Base-by-base conservation (phyloP, 202 grass and related monocot genomes). In the Dendrocalamus latiflorus region DNA sequence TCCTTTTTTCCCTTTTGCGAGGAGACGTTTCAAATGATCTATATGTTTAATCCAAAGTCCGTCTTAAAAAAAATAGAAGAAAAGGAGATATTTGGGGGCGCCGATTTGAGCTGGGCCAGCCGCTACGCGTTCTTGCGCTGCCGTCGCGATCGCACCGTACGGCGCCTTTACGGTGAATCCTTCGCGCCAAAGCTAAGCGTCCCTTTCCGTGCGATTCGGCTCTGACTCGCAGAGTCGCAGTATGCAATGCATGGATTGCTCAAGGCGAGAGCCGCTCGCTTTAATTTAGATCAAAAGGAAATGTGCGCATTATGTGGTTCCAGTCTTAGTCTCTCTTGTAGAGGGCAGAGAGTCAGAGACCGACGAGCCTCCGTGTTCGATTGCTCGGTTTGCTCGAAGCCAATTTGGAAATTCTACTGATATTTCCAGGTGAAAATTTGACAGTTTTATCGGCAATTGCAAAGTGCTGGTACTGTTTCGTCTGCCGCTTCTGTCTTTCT, bases 181-280 rank as follows among this genome's bases (percentile, higher is more conserved):
- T 80, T 80, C 66, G 57, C 47, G 59, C 58, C 36, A 12, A 80
- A 79, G 84, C 26, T 61, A 85, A 74, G 68, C 76, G 68, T 74
- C 68, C 58, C 59, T 80, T 86, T 80, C 75, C 83, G 75, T 86
- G 75, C 75, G 67, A 65, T 79, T 54, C 45, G 67, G 65, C 45
- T 28, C 39, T 9, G 75, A 65, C 65, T 65, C 57, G 67, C 57
- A 44, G 75, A 65, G 65, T 65, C 57, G 67, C 57, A 44, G 65
- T 30, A 25, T 8, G 11, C 57, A 20, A 25, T 13, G 7, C 44
- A 26, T 36, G 48, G 53, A 62, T 21, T 13, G 37, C 54, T 24
- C 66, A 70, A 28, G 5, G 22, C 0, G 22, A 22, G 4, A 57
- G 39, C 14, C 15, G 17, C 0, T 22, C 11, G 17, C 24, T 13